Base-by-base conservation (phyloP, 257 asterid genomes). In the Knoxia roxburghii region DNA sequence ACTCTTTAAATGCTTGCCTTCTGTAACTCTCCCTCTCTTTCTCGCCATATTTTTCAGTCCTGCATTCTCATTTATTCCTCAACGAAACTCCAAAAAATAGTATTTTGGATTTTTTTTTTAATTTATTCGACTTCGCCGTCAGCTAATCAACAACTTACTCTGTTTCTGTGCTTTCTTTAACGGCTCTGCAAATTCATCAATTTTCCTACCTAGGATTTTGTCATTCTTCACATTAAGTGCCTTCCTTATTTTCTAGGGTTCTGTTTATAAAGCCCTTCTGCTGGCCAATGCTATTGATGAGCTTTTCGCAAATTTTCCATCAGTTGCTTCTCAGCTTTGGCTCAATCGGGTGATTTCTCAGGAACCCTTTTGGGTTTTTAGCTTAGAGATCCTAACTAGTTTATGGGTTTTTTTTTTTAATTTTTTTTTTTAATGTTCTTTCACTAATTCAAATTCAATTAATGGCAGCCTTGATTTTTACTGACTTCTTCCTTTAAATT, bases 291-390 rank as follows among this genome's bases (percentile, higher is more conserved):
- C 76, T 56, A 72, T 71, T 62, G 61, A 59, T 29, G 65, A n/a
- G 56, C 27, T 56, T 43, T 68, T 1, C 39, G 23, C 24, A 23
- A 32, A n/a, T 49, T 41, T 70, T 51, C 40, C 59, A 5, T 20
- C 69, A 40, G 57, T 54, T 61, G 23, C 55, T 65, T 72, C 24
- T 51, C 71, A 56, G 72, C 77, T 78, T 79, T 69, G 67, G 71
- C 72, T 68, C 68, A 77, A 67, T 82, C 73, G 65, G 72, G 78
- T 51, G 64, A 50, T 78, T 84, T 72, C 55, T 35, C 61, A 62
- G 57, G 43, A 67, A 46, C 82, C 80, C 74, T 75, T 70, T 74
- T 71, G 73, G 58, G 35, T 76, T 54, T 60, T 64, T 68, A 70
- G 69, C 23, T 74, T 49, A 17, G 77, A 72, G 61, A 62, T 71